Conservation (phyloP, 192 early-diverging fungal species). For the Mortierella hygrophila region DNA sequence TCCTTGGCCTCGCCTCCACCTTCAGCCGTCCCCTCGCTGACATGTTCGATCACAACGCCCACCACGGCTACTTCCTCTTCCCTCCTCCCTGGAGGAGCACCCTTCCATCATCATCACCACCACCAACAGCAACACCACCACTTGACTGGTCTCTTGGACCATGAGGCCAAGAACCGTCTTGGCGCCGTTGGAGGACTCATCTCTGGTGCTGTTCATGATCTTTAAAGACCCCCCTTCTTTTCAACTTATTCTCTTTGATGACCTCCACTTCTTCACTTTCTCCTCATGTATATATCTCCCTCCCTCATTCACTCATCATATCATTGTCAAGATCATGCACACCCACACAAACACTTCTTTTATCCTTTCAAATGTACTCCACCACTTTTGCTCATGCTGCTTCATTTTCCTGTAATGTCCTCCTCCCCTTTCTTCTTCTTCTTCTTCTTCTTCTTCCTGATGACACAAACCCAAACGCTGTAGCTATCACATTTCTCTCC, state of each 20-base stretch:
- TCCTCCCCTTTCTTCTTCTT: not conserved
- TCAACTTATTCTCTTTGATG: not conserved
- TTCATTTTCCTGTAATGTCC: not conserved
- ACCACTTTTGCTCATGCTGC: not conserved
- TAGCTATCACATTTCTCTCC: not conserved
- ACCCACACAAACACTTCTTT: not conserved
- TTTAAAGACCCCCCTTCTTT: not conserved
- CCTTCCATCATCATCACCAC: not conserved
- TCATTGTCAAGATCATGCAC: conserved; percentile 12
- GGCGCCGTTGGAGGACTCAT: conserved; percentile 10
- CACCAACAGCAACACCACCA: conserved; percentile 11
- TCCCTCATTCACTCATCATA: not conserved
- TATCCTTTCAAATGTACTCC: not conserved
- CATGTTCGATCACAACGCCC: conserved; percentile 21
- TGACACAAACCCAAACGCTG: not conserved
- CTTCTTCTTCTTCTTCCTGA: conserved; percentile 5
- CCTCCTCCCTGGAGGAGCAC: not conserved
- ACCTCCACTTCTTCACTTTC: not conserved
- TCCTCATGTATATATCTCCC: conserved; percentile 20
- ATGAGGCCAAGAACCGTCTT: conserved; percentile 21
- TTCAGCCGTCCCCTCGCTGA: conserved; percentile 25
- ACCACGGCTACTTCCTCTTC: conserved; percentile 7
- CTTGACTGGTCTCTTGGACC: conserved; percentile 17
- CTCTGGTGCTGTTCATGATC: conserved; percentile 20
- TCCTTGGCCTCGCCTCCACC: conserved; percentile 28